These are phyloP conservation scores for Trifolium dubium DNA, from an alignment of 306 rosid genomes.

Conservation along the genomic window DNA sequence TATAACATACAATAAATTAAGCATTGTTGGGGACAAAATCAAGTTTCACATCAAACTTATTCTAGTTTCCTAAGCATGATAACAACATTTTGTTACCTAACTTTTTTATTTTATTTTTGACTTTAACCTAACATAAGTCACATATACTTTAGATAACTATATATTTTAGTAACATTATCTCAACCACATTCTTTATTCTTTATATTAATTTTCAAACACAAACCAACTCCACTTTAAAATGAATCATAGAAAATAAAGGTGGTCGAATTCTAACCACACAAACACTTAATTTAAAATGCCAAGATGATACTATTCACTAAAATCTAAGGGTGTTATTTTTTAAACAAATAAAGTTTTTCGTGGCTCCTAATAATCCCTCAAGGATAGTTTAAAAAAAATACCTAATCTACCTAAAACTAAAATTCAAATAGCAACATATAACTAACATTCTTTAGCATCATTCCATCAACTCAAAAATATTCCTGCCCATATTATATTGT, in stretches of 20 bases:
- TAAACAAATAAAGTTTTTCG: not conserved
- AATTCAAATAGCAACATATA: constrained; percentile 29
- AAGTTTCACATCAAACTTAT: not conserved
- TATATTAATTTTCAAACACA: not conserved
- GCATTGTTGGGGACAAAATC: not conserved
- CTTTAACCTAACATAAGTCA: constrained; percentile 1
- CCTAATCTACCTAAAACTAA: not conserved
- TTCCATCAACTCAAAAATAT: constrained; percentile 38
- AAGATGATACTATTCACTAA: not conserved
- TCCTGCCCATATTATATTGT: constrained; percentile 49
- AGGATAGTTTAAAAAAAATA: constrained; percentile 1
- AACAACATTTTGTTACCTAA: constrained; percentile 3
- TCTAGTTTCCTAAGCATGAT: not conserved
- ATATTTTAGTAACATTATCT: not conserved
- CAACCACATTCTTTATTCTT: not conserved
- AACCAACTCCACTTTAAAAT: constrained; percentile 5
- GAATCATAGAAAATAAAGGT: not conserved
- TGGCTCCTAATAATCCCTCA: not conserved
- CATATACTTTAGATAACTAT: not conserved
- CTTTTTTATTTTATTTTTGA: too few species aligned
- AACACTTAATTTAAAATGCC: constrained; percentile 11
- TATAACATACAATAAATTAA: too few species aligned
- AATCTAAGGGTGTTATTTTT: not conserved
- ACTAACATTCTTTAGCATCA: constrained; percentile 19
- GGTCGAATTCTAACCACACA: not conserved